These are phyloP conservation scores for Uronychia setigera DNA, from an alignment of 73 alveolate genomes.

Conservation along the genomic window DNA sequence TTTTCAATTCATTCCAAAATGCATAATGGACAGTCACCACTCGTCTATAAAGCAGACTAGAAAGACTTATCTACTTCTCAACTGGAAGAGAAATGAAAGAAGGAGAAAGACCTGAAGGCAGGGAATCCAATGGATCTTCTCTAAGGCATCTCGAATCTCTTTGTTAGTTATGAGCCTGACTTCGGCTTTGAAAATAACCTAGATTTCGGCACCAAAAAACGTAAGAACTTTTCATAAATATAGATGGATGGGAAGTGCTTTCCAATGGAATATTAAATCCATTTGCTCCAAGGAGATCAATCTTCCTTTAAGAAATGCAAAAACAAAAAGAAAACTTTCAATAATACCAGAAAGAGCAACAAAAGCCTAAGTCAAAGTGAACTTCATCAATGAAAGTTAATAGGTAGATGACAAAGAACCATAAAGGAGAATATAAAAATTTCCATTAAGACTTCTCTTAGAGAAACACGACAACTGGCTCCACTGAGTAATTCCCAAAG, in stretches of 20 bases:
- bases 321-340: background rate
- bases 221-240: background rate
- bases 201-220: background rate
- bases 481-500: too few relatives aligned
- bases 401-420: background rate
- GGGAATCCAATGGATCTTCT: constrained; percentile 28
- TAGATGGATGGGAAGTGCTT: constrained; percentile 26
- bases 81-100: background rate
- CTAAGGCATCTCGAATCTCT: constrained; percentile 17
- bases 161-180: constrained; percentile 34
- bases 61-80: background rate
- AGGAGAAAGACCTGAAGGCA: constrained; percentile 4
- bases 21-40: too few relatives aligned
- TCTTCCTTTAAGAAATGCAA: constrained; percentile 12
- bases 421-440: background rate
- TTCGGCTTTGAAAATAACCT: constrained; percentile 19
- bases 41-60: too few relatives aligned
- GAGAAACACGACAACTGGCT: background rate
- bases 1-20: too few relatives aligned
- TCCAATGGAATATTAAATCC: constrained; percentile 8
- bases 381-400: background rate
- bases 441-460: too few relatives aligned
- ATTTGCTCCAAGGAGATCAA: constrained; percentile 34
- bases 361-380: background rate
- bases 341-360: background rate